Conservation (phyloP, 2,329 filamentous ascomycete genomes). For the Massarina eburnea region DNA sequence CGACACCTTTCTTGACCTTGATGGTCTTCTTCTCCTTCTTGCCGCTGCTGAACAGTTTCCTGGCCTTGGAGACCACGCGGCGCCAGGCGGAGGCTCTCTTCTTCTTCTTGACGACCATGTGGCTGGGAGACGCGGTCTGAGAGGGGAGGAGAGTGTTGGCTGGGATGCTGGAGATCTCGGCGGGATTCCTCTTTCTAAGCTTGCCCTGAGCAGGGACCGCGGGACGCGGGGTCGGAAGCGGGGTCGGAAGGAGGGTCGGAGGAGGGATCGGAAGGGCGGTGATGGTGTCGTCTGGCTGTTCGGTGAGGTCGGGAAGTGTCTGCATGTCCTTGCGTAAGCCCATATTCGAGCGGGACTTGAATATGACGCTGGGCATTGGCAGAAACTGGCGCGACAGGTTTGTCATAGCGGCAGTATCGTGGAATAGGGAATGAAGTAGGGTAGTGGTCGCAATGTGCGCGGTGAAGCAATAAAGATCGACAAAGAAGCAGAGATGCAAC, state of each 20-base stretch:
- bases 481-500: neutral
- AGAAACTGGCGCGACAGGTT: slow-evolving; percentile 2
- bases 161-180: neutral
- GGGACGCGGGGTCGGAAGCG: slow-evolving; percentile 5
- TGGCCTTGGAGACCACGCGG: slow-evolving; percentile 1
- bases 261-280: slow-evolving; percentile 12
- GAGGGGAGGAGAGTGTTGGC: neutral
- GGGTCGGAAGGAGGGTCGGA: neutral
- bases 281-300: slow-evolving; percentile 10
- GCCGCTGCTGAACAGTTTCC: neutral
- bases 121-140: neutral
- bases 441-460: neutral
- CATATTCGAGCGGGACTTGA: slow-evolving; percentile 4
- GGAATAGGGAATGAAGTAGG: neutral
- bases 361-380: slow-evolving; percentile 12
- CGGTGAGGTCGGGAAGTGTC: neutral
- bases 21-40: neutral
- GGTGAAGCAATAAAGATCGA: neutral
- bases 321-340: slow-evolving; percentile 4
- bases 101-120: slow-evolving; percentile 3
- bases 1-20: neutral
- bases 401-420: neutral
- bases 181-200: neutral
- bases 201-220: neutral
- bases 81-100: slow-evolving; percentile 5